Evolutionary conservation across 2,329 filamentous ascomycete species (phyloP), one percentile per base, ranked within the genome.

Genomic region (Corinectria fuckeliana): DNA sequence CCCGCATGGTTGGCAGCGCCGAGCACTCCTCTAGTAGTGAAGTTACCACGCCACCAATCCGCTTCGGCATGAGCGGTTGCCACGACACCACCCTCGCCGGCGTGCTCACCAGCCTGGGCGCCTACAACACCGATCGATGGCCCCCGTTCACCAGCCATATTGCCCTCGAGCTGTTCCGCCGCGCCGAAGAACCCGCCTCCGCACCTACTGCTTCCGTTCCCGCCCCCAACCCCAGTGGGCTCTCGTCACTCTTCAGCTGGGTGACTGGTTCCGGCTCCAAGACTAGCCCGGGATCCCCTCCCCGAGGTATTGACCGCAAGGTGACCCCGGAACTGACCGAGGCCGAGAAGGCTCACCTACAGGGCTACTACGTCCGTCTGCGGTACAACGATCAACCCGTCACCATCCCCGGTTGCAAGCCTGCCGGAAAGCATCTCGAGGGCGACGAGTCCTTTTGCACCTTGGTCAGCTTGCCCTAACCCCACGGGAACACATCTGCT

Each of bases 131-230:
- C 18, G 85, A 85, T 47, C 82, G 84, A 32, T 99, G 95, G 95
- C 95, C 95, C 1, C 93, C 93, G 0, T 99, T 94, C 72, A 97
- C 94, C 0, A 94, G 91, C 68, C 93, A 96, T 69, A 84, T 99
- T 64, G 93, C 95, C 28, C 81, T 99, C 54, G 95, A 99, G 76
- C 83, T 98, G 62, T 97, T 98, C 80, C 87, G 85, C 38, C 83
- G 85, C 66, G 73, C 77, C 38, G 69, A 74, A 42, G 47, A 69
- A 36, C 52, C 70, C n/a, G 39, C 71, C 18, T 41, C 60, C n/a
- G 34, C 61, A 3, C 41, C 48, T 20, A 3, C 16, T 16, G 20
- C 23, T 28, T 18, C 25, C 2, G 41, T 36, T 8, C 39, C 56
- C 13, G n/a, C 54, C 9, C 18, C 58, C n/a, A 58, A 62, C 47